Evolutionary conservation across 2,329 filamentous ascomycete species (phyloP).

Genomic region (Sporothrix dimorphospora): DNA sequence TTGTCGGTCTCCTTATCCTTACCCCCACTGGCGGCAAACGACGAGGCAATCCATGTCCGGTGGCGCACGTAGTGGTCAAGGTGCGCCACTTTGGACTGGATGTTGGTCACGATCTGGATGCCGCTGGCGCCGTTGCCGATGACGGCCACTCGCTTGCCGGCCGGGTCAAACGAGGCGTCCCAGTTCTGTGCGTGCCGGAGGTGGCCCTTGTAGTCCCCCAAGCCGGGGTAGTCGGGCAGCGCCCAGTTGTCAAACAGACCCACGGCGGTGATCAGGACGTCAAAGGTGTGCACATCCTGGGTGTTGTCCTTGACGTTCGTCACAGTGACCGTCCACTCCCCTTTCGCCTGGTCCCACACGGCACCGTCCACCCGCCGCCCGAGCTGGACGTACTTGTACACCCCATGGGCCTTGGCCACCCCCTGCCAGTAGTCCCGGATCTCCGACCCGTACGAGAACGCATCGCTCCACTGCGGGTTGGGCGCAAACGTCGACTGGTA

Average conservation of each 20-base stretch:
- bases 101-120: slow-evolving; percentile 52
- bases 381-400: slow-evolving; percentile 62
- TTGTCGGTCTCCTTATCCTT: slow-evolving; percentile 44
- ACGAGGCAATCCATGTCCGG: slow-evolving; percentile 68
- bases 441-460: slow-evolving; percentile 68
- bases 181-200: slow-evolving; percentile 61
- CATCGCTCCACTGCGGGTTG: slow-evolving; percentile 69
- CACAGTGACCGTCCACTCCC: slow-evolving; percentile 60
- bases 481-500: slow-evolving; percentile 71
- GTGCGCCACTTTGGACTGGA: slow-evolving; percentile 52
- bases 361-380: slow-evolving; percentile 58
- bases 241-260: slow-evolving; percentile 61
- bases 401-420: slow-evolving; percentile 64
- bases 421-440: slow-evolving; percentile 69
- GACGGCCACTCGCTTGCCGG: slow-evolving; percentile 53
- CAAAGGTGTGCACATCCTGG: slow-evolving; percentile 47
- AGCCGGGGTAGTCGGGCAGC: slow-evolving; percentile 56
- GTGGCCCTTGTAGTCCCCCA: slow-evolving; percentile 54
- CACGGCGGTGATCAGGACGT: slow-evolving; percentile 65
- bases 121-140: slow-evolving; percentile 60
- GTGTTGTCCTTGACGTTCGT: slow-evolving; percentile 43
- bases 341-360: slow-evolving; percentile 56
- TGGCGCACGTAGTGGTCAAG: slow-evolving; percentile 68
- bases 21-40: slow-evolving; percentile 49
- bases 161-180: slow-evolving; percentile 54